Conservation (phyloP, 1,139 yeast genomes). For the Pichia sp. region DNA sequence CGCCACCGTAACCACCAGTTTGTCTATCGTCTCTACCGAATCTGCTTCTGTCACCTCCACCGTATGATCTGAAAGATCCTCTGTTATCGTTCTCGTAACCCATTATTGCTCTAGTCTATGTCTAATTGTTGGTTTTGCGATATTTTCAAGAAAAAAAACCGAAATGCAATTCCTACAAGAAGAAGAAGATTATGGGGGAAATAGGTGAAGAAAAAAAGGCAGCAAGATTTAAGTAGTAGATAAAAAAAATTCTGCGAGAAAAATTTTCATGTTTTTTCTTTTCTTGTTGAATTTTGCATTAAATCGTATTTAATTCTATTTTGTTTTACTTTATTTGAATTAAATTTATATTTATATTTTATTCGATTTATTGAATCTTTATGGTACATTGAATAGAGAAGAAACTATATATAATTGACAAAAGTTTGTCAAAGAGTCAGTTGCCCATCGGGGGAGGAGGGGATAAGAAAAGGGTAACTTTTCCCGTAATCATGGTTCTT, state of each 20-base stretch:
- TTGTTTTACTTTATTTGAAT: background rate
- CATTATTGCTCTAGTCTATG: slow-evolving; percentile 23
- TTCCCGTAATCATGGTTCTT: slow-evolving; percentile 38
- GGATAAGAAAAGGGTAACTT: background rate
- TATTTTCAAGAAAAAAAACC: background rate
- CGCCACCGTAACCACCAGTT: slow-evolving; percentile 27
- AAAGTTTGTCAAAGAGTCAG: too few relatives aligned
- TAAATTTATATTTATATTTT: background rate
- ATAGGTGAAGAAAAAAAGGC: background rate
- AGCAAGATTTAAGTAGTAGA: too few relatives aligned
- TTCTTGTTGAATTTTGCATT: background rate
- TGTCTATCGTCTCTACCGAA: slow-evolving; percentile 34
- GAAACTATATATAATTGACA: background rate
- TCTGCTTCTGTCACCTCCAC: slow-evolving; percentile 41
- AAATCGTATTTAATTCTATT: too few relatives aligned
- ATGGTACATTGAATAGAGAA: background rate
- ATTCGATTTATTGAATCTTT: background rate
- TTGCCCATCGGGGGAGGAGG: background rate
- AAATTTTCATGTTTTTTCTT: background rate
- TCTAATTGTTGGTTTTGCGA: background rate
- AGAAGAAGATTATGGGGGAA: background rate
- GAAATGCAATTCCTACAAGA: background rate
- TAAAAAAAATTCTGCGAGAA: slow-evolving; percentile 1
- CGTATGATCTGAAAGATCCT: slow-evolving; percentile 30
- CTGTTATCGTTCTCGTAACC: slow-evolving; percentile 35